Evolutionary conservation across 169 alveolate species (phyloP), one percentile per base, ranked within the genome.

Genomic region (Plasmodium adleri): DNA sequence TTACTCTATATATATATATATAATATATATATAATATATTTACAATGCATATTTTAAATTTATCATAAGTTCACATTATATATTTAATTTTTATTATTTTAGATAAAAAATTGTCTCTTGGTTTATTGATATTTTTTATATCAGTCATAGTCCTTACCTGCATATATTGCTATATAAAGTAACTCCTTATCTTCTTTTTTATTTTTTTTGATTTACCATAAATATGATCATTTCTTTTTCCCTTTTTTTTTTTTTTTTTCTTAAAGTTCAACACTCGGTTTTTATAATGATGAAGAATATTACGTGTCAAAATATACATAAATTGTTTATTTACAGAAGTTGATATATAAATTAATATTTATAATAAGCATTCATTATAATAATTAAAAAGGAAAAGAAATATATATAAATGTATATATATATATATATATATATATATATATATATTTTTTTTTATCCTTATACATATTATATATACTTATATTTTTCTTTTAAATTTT

Each of bases 231-330:
- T 24, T 78, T 32, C 59, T 67, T 2, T 78, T 78, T 64, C 47
- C 47, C 47, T 39, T 39, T 9, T 28, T 66, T 49, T 62, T 64
- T 24, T 12, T 72, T 10, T 32, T 39, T 56, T 58, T 45, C 32
- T 78, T 52, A 2, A 50, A 78, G 89, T 26, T 78, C 89, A 56
- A 78, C 47, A 49, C 50, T 78, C 32, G 70, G 76, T 2, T 78
- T 78, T 64, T 70, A 78, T 78, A 78, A 78, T 32, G 89, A 78
- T 52, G 89, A 78, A 66, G 89, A 78, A 66, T 78, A 78, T 52
- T 78, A 58, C 32, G 80, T 78, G 58, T 78, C 89, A 64, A 78
- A 78, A 45, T 78, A 78, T 59, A 63, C 58, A 24, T 59, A 43
- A 54, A 49, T 43, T 17, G 10, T 9, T 10, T 12, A 45, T 26